Percentiles rank a stretch among this genome's conserved stretches.
phyloP scores from a whole-genome alignment of 345 rosid species.

The Eucalyptus curtisii region DNA sequence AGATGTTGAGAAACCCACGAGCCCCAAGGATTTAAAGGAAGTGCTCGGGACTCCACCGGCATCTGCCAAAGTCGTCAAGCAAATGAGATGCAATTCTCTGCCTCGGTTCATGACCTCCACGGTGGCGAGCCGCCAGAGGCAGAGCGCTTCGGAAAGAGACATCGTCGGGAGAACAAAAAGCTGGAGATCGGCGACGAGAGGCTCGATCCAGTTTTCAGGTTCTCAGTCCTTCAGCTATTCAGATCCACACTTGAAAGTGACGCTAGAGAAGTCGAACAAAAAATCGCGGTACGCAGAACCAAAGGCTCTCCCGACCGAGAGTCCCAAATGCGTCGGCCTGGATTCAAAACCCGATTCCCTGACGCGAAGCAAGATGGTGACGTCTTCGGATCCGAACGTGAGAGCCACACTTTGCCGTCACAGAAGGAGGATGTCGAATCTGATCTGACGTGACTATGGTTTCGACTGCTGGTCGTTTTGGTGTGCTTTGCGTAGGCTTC shows the following conservation, averaged over 20 bases:
- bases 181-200: slow-evolving; percentile 22
- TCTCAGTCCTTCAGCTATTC: slow-evolving; percentile 58
- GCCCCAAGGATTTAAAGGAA: slow-evolving; percentile 10
- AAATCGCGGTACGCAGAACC: slow-evolving; percentile 22
- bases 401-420: slow-evolving; percentile 40
- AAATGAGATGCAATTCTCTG: slow-evolving; percentile 3
- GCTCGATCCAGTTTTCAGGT: slow-evolving; percentile 30
- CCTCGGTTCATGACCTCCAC: slow-evolving; percentile 90
- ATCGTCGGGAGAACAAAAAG: slow-evolving; percentile 19
- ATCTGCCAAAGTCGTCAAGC: slow-evolving; percentile 16
- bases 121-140: slow-evolving; percentile 80
- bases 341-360: slow-evolving; percentile 17
- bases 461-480: not conserved
- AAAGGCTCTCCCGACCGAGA: slow-evolving; percentile 12
- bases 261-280: slow-evolving; percentile 26
- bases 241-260: slow-evolving; percentile 37
- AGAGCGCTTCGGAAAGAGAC: slow-evolving; percentile 42
- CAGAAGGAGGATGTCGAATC: slow-evolving; percentile 57
- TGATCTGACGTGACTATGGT: slow-evolving; percentile 12
- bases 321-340: slow-evolving; percentile 19
- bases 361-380: slow-evolving; percentile 44
- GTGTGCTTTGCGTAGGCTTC: not conserved
- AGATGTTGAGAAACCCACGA: slow-evolving; percentile 15
- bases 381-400: slow-evolving; percentile 60
- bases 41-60: slow-evolving; percentile 8